Conservation (phyloP, 768 basidiomycete genomes). For the Crassisporium funariophilum region DNA sequence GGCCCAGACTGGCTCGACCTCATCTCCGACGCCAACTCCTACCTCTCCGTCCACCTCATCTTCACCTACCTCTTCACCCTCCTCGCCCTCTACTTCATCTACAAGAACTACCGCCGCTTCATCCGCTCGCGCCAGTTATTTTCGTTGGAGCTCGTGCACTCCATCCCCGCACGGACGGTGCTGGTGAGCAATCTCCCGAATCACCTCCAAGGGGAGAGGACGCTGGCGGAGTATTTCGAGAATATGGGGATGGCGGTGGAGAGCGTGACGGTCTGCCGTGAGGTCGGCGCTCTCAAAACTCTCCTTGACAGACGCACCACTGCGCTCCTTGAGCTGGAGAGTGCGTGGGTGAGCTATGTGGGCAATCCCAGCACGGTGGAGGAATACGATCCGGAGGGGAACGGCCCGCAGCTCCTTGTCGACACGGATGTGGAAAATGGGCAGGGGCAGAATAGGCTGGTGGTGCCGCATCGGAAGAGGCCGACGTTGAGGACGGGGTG, state of each 20-base stretch:
- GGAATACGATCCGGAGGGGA: constrained; percentile 75
- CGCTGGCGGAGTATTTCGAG: constrained; percentile 93
- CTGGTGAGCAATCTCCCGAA: constrained; percentile 82
- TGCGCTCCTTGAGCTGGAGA: constrained; percentile 80
- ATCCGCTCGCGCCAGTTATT: constrained; percentile 91
- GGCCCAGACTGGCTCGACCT: constrained; percentile 79
- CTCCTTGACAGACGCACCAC: constrained; percentile 79
- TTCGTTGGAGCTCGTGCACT: constrained; percentile 92
- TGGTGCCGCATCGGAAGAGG: constrained; percentile 72
- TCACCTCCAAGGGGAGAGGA: constrained; percentile 83
- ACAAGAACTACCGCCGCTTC: constrained; percentile 88
- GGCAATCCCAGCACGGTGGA: constrained; percentile 91
- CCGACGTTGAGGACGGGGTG: constrained; percentile 77
- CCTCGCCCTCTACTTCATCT: constrained; percentile 82
- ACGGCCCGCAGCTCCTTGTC: constrained; percentile 44
- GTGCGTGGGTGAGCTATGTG: constrained; percentile 87
- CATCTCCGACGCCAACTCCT: constrained; percentile 87
- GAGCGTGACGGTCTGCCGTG: constrained; percentile 87
- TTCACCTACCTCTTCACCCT: constrained; percentile 95
- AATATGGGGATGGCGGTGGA: constrained; percentile 86
- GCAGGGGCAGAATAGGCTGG: constrained; percentile 53
- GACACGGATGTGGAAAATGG: constrained; percentile 58
- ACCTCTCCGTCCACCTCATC: constrained; percentile 83
- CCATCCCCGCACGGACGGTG: constrained; percentile 91
- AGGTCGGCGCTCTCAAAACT: constrained; percentile 70